Base-by-base conservation (phyloP, 2,329 filamentous ascomycete species). In the Ophiostoma australiae region DNA sequence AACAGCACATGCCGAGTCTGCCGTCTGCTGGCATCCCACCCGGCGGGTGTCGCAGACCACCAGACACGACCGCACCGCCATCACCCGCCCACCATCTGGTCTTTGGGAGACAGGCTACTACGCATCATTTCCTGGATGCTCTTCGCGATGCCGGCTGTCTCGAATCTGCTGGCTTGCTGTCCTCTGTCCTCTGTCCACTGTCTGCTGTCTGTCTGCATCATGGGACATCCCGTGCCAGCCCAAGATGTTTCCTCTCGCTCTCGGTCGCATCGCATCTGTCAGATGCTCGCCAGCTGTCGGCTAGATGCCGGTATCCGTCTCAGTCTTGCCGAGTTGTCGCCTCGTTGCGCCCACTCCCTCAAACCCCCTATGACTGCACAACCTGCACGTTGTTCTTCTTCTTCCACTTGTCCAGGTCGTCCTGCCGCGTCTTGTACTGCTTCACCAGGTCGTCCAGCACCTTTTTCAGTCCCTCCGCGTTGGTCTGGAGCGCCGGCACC, bases 341-440 rank as follows among this genome's bases (percentile, higher is more conserved):
- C 35, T 23, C 20, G 11, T 39, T 11, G 20, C 33, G 48, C n/a
- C 48, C 20, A 11, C 20, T 23, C 3, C 17, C 5, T 41, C 39
- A 4, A 13, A 5, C 7, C n/a, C 17, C 66, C 39, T 80, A 90
- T 81, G 91, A 90, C 82, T 93, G 91, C 73, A 95, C 91, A 74
- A 94, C 90, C 79, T 94, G 91, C 69, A 95, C 87, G 77, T 94
- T 94, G 82, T 95, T 92, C 87, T 93, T 94, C 80, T 93, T 94
- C 91, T 99, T 99, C 95, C 95, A 99, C 80, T 90, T 94, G 79
- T 99, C 94, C 84, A 99, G 87, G 78, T 99, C 95, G 61, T 93
- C 89, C 80, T 99, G 94, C 82, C 97, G 97, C 41, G 85, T 83
- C 84, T 97, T 97, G 85, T 98, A 98, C 82, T 97, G 93, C 86